Base-by-base conservation (phyloP, 495 filamentous ascomycete genomes). In the Xylaria telfairii region DNA sequence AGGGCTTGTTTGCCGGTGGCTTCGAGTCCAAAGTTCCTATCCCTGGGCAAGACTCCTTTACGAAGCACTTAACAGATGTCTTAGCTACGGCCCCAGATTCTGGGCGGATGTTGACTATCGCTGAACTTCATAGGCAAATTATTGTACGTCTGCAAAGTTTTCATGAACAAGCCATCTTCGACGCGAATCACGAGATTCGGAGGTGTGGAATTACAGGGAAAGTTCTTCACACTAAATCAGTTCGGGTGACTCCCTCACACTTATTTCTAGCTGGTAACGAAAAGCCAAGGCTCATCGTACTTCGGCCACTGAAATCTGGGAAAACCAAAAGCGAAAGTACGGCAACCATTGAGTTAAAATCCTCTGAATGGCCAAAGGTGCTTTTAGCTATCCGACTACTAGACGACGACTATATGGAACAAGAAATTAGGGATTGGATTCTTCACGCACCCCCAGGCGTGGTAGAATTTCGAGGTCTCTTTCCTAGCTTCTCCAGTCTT, bases 21-120 rank as follows among this genome's bases (percentile, higher is more conserved):
- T 59, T 59, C n/a, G 56, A 59, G 32, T 59, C 56, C 37, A 4
- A 59, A 37, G 32, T 59, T 4, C 56, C 56, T 2, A 59, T 59
- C 7, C 32, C 56, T 34, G 56, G 56, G 4, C 56, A 34, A 9
- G 56, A 59, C 17, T 59, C 56, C 4, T 59, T 59, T 59, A 59
- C 56, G n/a, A 59, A 59, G 9, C 56, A 59, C 15, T 15, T 59
- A 2, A 59, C 32, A 4, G 30, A 59, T 59, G 56, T 17, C 2
- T 28, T 59, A 6, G 56, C 32, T 15, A 59, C 56, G 32, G 56
- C 56, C 4, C 56, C 56, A n/a, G n/a, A n/a, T n/a, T 4, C 15
- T 59, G 56, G 56, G 3, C 56, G 15, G 56, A 4, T 30, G 2
- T 15, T 59, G 5, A 34, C 56, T 13, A 37, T 59, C 21, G 56